Evolutionary conservation across 805 yeast species (phyloP), one percentile per base, ranked within the genome.

Genomic region (Teunomyces gatunensis): DNA sequence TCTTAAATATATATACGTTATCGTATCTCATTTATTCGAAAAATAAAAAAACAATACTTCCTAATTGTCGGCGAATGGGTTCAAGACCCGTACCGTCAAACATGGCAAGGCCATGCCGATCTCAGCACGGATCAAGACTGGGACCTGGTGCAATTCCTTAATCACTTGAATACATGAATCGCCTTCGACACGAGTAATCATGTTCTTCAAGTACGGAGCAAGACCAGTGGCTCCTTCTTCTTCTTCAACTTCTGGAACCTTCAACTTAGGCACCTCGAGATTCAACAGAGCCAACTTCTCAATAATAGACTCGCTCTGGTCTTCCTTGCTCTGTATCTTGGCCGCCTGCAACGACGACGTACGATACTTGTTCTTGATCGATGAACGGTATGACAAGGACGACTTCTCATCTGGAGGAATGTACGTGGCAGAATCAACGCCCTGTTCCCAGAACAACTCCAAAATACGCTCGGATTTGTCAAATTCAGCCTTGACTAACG

Each of bases 101-200:
- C 97, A 92, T 13, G 99, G 99, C 46, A 92, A 74, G 2, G 97
- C 92, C 91, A 89, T 89, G 44, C 97, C 97, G 45, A 90, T 81
- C 64, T 91, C 98, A 0, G 97, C 89, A 58, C 97, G 77, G 53
- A 94, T 74, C 51, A 92, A 72, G 28, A 92, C 83, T 7, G 98
- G 98, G 42, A 92, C 85, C 56, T 82, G 84, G 43, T 78, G 78
- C 58, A 91, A 71, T 58, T 88, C 92, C 52, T 79, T 77, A 44
- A 92, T 84, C 59, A 88, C 96, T 71, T 94, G 98, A 42, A 94
- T 79, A 58, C 74, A 75, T 33, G 63, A 61, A 29, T 75, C 83
- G 37, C 80, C 84, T 47, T 87, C 92, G 28, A 73, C 71, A 54
- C 87, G 75, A 1, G 85, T 81, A 30, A 68, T 68, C 20, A 88